Evolutionary conservation across 306 rosid species (phyloP).

Genomic region (Trifolium dubium): DNA sequence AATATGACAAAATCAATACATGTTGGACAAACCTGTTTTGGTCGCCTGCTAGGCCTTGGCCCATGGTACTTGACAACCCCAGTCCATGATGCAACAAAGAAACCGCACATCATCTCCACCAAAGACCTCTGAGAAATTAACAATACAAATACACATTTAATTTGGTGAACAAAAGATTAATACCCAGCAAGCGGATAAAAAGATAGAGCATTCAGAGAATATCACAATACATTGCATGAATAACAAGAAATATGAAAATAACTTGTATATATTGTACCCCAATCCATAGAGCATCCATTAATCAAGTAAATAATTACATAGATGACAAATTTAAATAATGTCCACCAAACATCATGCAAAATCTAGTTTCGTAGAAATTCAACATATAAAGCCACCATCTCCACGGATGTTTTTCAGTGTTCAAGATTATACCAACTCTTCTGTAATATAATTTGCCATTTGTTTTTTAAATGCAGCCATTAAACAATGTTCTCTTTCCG

Average conservation of each 20-base stretch:
- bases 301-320: slow-evolving; percentile 13
- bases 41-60: slow-evolving; percentile 91
- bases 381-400: neutral
- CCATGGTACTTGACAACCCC: slow-evolving; percentile 99
- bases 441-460: slow-evolving; percentile 1
- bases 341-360: slow-evolving; percentile 23
- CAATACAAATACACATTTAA: slow-evolving; percentile 14
- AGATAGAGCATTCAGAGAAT: neutral
- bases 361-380: slow-evolving; percentile 1
- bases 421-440: slow-evolving; percentile 10
- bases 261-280: slow-evolving; percentile 15
- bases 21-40: slow-evolving; percentile 69
- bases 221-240: slow-evolving; percentile 8
- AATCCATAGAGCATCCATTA: slow-evolving; percentile 15
- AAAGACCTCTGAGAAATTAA: slow-evolving; percentile 67
- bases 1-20: slow-evolving; percentile 13
- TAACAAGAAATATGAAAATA: neutral
- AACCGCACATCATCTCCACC: slow-evolving; percentile 95
- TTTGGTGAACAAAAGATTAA: slow-evolving; percentile 13
- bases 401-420: neutral
- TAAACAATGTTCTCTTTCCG: slow-evolving; percentile 8
- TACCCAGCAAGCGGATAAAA: slow-evolving; percentile 22
- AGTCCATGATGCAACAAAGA: slow-evolving; percentile 99
- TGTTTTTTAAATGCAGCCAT: slow-evolving; percentile 30
- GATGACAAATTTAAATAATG: neutral